Base-by-base conservation (phyloP, 2,329 filamentous ascomycete species). In the Periconia digitata region DNA sequence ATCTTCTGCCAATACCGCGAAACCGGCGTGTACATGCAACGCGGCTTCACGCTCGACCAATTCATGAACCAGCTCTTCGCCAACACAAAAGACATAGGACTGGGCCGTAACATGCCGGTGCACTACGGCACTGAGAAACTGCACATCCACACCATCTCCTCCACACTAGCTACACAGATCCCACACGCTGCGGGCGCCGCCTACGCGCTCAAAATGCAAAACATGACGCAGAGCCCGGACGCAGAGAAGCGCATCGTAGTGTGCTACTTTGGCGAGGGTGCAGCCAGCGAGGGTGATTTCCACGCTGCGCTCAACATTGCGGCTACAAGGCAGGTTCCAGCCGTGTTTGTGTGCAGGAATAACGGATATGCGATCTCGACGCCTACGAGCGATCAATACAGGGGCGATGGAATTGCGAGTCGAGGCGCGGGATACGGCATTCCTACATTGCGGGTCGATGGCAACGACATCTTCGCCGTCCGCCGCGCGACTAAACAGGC, bases 41-140 rank as follows among this genome's bases (percentile, higher is more conserved):
- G 94, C 32, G 94, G 94, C 3, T 96, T 92, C 69, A 89, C 84
- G 0, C 79, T 95, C 39, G 84, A 85, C 40, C 85, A 97, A 50
- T 97, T 97, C 66, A 97, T 99, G 94, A 87, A 84, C 60, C 94
- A 99, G 70, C 75, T 99, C 8, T 96, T 97, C 74, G 85, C 92
- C 17, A 97, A 96, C 66, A 81, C 77, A 46, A 83, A 90, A 54
- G 94, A 99, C 61, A 72, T 79, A 0, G 92, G 92, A 1, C 82
- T 80, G 51, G 94, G 92, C 1, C 84, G 92, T 54, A 97, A 96
- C 64, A 99, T 99, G 94, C 94, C 94, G 0, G 89, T 97, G 13
- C 94, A 99, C 73, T 99, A 97, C 64, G 92, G 92, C 40, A 91
- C 87, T 70, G 83, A 80, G 48, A 85, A 89, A 55, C 77, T 95